Evolutionary conservation across 2,329 filamentous ascomycete genomes (phyloP), one percentile per base, ranked within the genome.

Genomic region (Tolypocladium cylindrosporum): DNA sequence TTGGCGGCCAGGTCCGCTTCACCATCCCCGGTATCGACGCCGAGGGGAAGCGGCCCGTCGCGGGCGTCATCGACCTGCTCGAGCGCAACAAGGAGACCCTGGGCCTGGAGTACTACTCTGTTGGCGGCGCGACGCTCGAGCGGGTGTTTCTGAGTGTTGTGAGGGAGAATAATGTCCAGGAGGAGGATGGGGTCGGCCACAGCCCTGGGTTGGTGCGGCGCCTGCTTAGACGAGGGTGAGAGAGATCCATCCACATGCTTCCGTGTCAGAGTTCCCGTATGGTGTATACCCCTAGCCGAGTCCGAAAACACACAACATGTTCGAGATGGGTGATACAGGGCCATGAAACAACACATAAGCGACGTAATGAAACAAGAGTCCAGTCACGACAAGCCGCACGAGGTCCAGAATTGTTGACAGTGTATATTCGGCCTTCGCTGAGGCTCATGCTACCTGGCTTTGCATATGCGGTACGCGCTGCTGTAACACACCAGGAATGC

Each of bases 81-180:
- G 86, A 89, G 70, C 69, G 71, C 37, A 72, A 79, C 55, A 86
- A 85, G 64, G 71, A 79, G 45, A 71, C 71, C 14, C 67, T 88
- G 19, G 84, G 84, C 0, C 72, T 89, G 48, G 81, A 84, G 65
- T 85, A 86, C 64, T 89, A 88, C 65, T 83, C 82, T 24, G 82
- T 89, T 55, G 82, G 79, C 5, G 82, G 84, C 43, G 85, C 85
- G 7, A 88, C 85, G 2, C 73, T 90, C 61, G 86, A 90, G 69
- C 82, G 86, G 60, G 86, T 89, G 0, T 90, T 90, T 70, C 72
- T 90, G 65, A 80, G 77, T 24, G 86, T 90, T 61, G 84, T 89
- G 1, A 80, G 79, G 55, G 82, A 84, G 68, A 83, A 86, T 65
- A 77, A 82, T 43, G 57, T 64, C 4, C 55, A 60, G 39, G 63